phyloP scores from a whole-genome alignment of 257 asterid species.

The Solanum peruvianum region DNA sequence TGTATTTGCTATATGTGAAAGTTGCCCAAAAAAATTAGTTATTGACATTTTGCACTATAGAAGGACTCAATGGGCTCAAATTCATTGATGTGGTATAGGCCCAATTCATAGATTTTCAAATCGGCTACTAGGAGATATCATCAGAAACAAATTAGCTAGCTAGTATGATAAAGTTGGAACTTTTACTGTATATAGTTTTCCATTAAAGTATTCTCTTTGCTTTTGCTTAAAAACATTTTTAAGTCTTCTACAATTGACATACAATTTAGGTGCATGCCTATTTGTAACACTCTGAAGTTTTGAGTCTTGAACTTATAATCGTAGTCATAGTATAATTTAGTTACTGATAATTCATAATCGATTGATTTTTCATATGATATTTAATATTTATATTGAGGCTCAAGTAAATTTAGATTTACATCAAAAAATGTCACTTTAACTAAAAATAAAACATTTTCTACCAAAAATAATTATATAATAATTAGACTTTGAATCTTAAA shows the following conservation, averaged over 20 bases:
- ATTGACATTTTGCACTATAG: not conserved
- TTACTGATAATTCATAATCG: too few relatives aligned
- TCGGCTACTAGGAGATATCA: not conserved
- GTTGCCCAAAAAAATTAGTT: not conserved
- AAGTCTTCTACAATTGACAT: not conserved
- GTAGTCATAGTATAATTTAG: not conserved
- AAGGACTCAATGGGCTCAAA: not conserved
- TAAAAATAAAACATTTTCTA: too few relatives aligned
- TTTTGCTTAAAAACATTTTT: too few relatives aligned
- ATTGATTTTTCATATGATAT: too few relatives aligned
- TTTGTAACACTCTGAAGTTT: too few relatives aligned
- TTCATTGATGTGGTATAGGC: not conserved
- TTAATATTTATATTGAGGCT: not conserved
- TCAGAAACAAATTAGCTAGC: not conserved
- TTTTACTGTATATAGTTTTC: not conserved
- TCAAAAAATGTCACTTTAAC: too few relatives aligned
- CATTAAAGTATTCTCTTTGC: not conserved
- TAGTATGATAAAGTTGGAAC: not conserved
- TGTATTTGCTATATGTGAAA: too few relatives aligned
- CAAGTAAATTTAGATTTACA: too few relatives aligned
- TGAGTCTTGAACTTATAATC: too few relatives aligned
- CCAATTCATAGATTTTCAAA: not conserved
- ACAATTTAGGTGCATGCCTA: too few relatives aligned
- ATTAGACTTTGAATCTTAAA: too few relatives aligned
- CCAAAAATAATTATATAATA: too few relatives aligned